phyloP scores from a whole-genome alignment of 768 basidiomycete genomes.

The Phallus indusiatus region DNA sequence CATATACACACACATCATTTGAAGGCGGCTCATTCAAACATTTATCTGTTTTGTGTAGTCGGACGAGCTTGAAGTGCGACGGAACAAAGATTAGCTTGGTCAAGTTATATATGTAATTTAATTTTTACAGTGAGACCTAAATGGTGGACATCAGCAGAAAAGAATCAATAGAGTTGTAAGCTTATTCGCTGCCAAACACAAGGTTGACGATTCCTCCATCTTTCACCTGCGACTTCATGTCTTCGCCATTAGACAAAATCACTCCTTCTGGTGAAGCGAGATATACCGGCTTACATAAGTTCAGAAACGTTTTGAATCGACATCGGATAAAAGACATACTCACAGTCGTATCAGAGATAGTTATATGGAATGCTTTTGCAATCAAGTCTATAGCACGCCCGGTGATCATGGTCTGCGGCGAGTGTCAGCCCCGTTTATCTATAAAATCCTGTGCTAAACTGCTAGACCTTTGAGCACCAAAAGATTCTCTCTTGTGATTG shows the following conservation, averaged over 20 bases:
- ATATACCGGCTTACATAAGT: background rate
- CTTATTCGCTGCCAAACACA: background rate
- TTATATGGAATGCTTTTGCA: slow-evolving; percentile 28
- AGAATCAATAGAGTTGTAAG: too few species aligned
- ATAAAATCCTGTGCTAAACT: background rate
- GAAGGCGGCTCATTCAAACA: too few species aligned
- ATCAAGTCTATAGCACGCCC: slow-evolving; percentile 57
- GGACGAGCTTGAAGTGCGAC: too few species aligned
- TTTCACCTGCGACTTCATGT: background rate
- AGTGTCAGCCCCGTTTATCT: background rate
- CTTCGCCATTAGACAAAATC: background rate
- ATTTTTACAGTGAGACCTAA: too few species aligned
- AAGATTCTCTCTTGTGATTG: slow-evolving; percentile 35
- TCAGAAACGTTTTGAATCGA: background rate
- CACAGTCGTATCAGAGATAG: slow-evolving; percentile 24
- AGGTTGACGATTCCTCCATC: background rate
- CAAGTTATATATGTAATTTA: too few species aligned
- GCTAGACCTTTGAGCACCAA: slow-evolving; percentile 65
- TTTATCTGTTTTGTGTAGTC: too few species aligned
- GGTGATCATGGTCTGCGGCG: slow-evolving; percentile 37
- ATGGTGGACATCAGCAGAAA: too few species aligned
- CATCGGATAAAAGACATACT: slow-evolving; percentile 13
- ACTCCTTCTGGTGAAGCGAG: background rate
- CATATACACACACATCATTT: too few species aligned
- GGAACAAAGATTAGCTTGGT: too few species aligned